Evolutionary conservation across 345 rosid species (phyloP), one percentile per base, ranked within the genome.

Genomic region (Camelina laxa): DNA sequence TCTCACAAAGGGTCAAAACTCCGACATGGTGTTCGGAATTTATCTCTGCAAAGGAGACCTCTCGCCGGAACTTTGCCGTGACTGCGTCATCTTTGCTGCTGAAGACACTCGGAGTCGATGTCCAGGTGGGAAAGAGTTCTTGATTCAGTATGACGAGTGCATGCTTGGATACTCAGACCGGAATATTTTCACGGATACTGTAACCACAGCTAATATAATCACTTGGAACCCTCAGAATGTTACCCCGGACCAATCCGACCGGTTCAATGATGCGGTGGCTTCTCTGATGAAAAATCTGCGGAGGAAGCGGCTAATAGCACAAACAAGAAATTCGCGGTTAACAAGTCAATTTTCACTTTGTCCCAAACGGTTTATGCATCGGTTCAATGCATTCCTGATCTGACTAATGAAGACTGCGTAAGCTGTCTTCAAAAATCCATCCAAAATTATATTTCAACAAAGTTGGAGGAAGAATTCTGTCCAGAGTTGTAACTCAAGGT

Each of bases 311-410:
- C 72, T 84, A 44, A 67, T 19, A 67, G 45, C 4, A 17, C n/a
- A 33, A 1, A 7, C 9, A 38, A 1, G 0, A 75, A 67, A 17
- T 59, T 59, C 6, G 81, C 83, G 5, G 75, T 72, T n/a, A 77
- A 49, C 1, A 72, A 80, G 21, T 70, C 74, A 0, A 9, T 3
- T 1, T 9, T 77, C 14, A 21, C 56, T 1, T 9, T 4, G 4
- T 60, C 6, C 1, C 35, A 31, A 3, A 84, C 45, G 2, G 53
- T 84, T 9, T 82, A 83, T 47, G 79, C 80, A 1, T n/a, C 79
- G 11, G 76, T 76, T 77, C 87, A 84, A 56, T 87, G 95, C 36
- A 75, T 63, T 33, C 84, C 86, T 13, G 86, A 78, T 22, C 9
- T 85, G 16, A 38, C 78, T 0, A 36, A 16, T 41, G 61, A 58